Conservation (phyloP, 768 basidiomycete species). For the Aureoboletus auriporus region DNA sequence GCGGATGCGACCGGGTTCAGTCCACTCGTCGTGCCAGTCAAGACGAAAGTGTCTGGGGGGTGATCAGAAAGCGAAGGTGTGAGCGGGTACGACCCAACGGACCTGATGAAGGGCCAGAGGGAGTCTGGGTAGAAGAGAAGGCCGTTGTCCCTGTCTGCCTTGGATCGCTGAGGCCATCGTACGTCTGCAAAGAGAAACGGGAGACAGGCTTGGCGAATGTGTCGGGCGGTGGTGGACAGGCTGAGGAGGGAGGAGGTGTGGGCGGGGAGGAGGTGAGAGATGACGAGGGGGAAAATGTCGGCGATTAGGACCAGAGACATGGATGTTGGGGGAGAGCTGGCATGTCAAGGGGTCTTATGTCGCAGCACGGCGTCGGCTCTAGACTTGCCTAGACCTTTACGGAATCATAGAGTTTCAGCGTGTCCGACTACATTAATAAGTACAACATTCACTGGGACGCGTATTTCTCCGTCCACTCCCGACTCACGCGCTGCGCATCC, state of each 20-base stretch:
- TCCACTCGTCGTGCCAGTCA: slow-evolving; percentile 36
- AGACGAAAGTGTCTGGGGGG: slow-evolving; percentile 27
- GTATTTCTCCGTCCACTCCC: slow-evolving; percentile 93
- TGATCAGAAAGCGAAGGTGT: background rate
- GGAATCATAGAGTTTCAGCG: slow-evolving; percentile 4
- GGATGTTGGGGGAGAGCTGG: slow-evolving; percentile 9
- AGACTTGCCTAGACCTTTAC: slow-evolving; percentile 25
- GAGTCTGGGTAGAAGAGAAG: slow-evolving; percentile 29
- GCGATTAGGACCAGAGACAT: slow-evolving; percentile 34
- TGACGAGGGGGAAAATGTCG: slow-evolving; percentile 33
- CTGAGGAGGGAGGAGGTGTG: slow-evolving; percentile 14
- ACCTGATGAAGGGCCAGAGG: slow-evolving; percentile 31
- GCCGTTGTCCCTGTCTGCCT: slow-evolving; percentile 17
- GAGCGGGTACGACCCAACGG: background rate
- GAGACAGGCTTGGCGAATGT: slow-evolving; percentile 28
- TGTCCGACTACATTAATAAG: background rate
- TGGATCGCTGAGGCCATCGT: slow-evolving; percentile 31
- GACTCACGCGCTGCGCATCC: slow-evolving; percentile 87
- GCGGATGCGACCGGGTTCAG: slow-evolving; percentile 33
- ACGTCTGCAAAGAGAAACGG: slow-evolving; percentile 31
- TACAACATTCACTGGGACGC: slow-evolving; percentile 39
- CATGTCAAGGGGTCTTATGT: slow-evolving; percentile 14
- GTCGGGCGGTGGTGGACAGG: slow-evolving; percentile 22
- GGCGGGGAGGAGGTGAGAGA: slow-evolving; percentile 18
- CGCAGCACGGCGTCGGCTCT: slow-evolving; percentile 13